Conservation (phyloP, 225 moss, liverwort and hornwort species). For the Anthoceros angustus region DNA sequence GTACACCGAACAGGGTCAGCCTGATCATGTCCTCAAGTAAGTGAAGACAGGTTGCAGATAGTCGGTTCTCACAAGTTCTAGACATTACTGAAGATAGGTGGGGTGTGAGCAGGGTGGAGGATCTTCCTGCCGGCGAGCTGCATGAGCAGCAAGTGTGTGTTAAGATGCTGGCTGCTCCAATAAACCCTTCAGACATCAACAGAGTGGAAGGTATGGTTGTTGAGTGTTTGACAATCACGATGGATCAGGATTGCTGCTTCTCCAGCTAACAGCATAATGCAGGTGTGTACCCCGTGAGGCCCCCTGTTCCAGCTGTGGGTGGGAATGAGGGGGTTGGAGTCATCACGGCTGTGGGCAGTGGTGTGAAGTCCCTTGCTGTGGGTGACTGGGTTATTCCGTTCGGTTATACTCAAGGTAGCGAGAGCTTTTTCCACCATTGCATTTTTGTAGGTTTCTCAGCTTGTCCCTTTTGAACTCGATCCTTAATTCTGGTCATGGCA, state of each 20-base stretch:
- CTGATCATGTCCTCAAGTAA: constrained; percentile 69
- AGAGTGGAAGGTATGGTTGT: constrained; percentile 54
- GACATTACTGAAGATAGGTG: background rate
- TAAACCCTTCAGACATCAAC: constrained; percentile 90
- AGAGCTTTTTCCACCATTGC: no score
- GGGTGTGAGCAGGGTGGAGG: constrained; percentile 36
- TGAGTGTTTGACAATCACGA: background rate
- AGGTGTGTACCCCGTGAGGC: constrained; percentile 79
- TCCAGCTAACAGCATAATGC: constrained; percentile 7
- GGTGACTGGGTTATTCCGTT: constrained; percentile 76
- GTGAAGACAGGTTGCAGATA: constrained; percentile 2
- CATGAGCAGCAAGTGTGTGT: constrained; percentile 69
- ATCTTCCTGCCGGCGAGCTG: constrained; percentile 43
- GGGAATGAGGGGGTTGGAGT: constrained; percentile 75
- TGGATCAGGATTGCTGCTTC: background rate
- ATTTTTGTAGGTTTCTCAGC: constrained; percentile 33
- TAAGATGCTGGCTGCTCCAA: constrained; percentile 90
- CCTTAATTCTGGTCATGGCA: constrained; percentile 10
- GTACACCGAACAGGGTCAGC: constrained; percentile 56
- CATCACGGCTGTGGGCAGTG: constrained; percentile 46
- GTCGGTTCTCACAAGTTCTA: background rate
- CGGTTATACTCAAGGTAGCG: background rate
- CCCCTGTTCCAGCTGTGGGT: constrained; percentile 57
- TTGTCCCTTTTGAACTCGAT: background rate
- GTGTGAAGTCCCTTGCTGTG: constrained; percentile 45